Evolutionary conservation across 2,329 filamentous ascomycete genomes (phyloP).

Genomic region (Leptographium galeiforme): DNA sequence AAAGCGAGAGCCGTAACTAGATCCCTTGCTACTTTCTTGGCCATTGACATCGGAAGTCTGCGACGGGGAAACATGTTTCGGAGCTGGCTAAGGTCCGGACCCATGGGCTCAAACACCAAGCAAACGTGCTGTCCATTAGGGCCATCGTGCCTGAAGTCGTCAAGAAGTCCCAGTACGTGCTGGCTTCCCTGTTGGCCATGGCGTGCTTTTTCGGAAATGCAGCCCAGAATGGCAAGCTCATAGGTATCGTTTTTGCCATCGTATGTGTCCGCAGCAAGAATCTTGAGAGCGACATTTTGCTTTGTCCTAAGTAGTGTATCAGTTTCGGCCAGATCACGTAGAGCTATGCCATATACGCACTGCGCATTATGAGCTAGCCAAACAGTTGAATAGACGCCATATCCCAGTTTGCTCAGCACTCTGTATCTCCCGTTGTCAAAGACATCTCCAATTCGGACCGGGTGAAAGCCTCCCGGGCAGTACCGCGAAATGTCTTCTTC

Average conservation of each 20-base stretch:
- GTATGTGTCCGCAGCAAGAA: conserved; percentile 1
- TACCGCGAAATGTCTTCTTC: conserved; percentile 2
- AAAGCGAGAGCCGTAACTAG: background rate
- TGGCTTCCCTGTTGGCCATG: background rate
- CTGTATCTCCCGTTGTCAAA: conserved; percentile 2
- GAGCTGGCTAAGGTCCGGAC: background rate
- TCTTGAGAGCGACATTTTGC: conserved; percentile 3
- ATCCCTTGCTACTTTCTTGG: background rate
- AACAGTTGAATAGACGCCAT: conserved; percentile 2
- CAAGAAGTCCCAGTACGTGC: background rate
- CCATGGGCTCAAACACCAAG: conserved; percentile 2
- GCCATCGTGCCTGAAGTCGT: conserved; percentile 1
- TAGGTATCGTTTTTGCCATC: background rate
- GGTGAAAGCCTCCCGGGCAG: conserved; percentile 1
- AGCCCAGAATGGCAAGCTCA: background rate
- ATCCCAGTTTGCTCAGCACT: conserved; percentile 1
- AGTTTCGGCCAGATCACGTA: background rate
- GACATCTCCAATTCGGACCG: background rate
- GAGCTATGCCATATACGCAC: background rate
- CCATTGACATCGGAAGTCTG: background rate
- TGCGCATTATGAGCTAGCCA: conserved; percentile 2
- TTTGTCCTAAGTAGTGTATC: background rate
- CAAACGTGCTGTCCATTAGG: conserved; percentile 4
- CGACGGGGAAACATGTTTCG: background rate
- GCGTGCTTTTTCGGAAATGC: background rate